Evolutionary conservation across 2,329 filamentous ascomycete genomes (phyloP), one percentile per base, ranked within the genome.

Genomic region (Colletotrichum paranaense): DNA sequence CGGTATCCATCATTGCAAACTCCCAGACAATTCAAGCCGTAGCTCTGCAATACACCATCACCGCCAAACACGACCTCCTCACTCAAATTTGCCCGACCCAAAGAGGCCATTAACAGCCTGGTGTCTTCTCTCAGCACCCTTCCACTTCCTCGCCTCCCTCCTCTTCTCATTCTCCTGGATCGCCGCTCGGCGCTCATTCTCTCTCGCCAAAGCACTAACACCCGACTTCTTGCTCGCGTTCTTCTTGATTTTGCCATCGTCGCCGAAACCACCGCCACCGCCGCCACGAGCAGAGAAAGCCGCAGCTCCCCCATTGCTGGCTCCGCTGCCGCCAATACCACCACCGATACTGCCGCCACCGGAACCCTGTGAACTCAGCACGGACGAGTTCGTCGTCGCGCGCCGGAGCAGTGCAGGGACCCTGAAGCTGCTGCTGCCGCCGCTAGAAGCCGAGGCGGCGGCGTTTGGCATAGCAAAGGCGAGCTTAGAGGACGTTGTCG

Each of bases 341-440:
- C 19, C 46, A 7, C 11, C 11, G 38, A 42, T 42, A 19, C 38
- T 19, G 11, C 58, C 38, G 4, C 60, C 12, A 30, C 49, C 28
- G 5, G 74, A 64, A 0, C 73, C 77, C n/a, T 76, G 72, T 6
- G 80, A 81, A 0, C 79, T 80, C n/a, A 81, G 87, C 53, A 87
- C 79, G 19, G 88, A 82, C 30, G 88, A 90, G 78, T 92, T 92
- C 14, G 92, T 92, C 0, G 94, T 96, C 5, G 93, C 93, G 35
- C 93, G 89, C 30, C 94, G 90, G 22, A 97, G 87, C 24, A 97
- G 86, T 0, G 89, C 88, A 0, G 94, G 94, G 1, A 94, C 89
- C 77, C 90, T 92, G 88, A 94, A 94, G 0, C 72, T 72, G 85
- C 84, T 75, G 71, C 81, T 76, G 3, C 82, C 76, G 3, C 82